Conservation (phyloP, 176 grass and related monocot genomes). For the Avena atlantica region DNA sequence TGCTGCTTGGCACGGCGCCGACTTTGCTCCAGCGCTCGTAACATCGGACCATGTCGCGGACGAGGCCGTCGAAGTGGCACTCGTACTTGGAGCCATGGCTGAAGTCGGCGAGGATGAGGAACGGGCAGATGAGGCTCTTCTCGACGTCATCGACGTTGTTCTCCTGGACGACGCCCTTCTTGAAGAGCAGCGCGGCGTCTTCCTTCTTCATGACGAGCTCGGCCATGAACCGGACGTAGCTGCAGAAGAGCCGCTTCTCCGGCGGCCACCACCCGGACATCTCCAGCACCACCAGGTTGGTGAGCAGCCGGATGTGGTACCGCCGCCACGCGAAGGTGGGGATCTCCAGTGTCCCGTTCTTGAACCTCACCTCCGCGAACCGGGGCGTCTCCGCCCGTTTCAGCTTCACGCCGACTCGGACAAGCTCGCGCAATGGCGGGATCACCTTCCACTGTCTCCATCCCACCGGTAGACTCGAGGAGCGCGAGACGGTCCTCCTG, state of each 20-base stretch:
- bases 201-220: slow-evolving; percentile 11
- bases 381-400: not conserved
- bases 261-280: not conserved
- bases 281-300: slow-evolving; percentile 11
- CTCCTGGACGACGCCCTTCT: not conserved
- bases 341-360: not conserved
- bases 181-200: not conserved
- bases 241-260: not conserved
- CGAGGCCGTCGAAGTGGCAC: not conserved
- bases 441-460: not conserved
- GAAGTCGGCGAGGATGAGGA: not conserved
- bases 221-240: slow-evolving; percentile 11
- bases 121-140: not conserved
- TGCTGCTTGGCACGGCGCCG: not conserved
- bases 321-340: not conserved
- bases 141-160: not conserved
- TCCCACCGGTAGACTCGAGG: not conserved
- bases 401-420: not conserved
- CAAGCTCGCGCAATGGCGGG: not conserved
- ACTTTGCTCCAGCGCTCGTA: not conserved
- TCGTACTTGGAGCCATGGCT: not conserved
- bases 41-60: not conserved
- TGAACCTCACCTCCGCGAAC: not conserved
- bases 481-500: not conserved
- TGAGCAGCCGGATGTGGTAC: not conserved